Base-by-base conservation (phyloP, 768 basidiomycete genomes). In the Naganishia vishniacii region DNA sequence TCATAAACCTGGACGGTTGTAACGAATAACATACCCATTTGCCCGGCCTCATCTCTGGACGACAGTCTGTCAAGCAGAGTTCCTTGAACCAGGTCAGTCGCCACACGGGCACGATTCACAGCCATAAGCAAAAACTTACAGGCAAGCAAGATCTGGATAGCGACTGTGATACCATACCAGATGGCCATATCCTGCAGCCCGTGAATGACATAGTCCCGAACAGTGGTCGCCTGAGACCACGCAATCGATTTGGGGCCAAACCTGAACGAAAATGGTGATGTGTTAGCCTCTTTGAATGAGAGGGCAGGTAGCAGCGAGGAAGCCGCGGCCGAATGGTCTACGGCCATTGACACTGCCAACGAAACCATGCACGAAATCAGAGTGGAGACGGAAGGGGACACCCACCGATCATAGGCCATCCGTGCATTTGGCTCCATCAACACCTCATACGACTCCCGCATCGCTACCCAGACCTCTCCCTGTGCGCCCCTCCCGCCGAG, bases 391-490 rank as follows among this genome's bases (percentile, higher is more conserved):
- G 29, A 49, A 34, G 7, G 1, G 53, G 53, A 25, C 3, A 40
- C 53, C 15, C 40, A 56, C 53, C 53, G 53, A 56, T 56, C 53
- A 41, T 56, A 56, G 9, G 53, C 53, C 53, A 56, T 56, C 23
- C 53, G 31, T 23, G 53, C 53, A 18, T 32, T 56, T 8, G 53
- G 53, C 23, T 56, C 53, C 53, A 56, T 56, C 32, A 56, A 26
- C 34, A 56, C 53, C 34, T 56, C 53, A 25, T 56, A 56, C 20
- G 3, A 32, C 37, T 56, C 53, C 23, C 53, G 13, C 53, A 56
- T 56, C 8, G 18, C 15, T 11, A 56, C 53, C 53, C 53, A 56
- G 20, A 56, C 7, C 4, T 34, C 32, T 6, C 51, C 51, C 18
- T 41, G 32, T 11, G 2, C 53, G 47, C 47, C 47, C 5, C 53